Evolutionary conservation across 164 flowering plant genomes (phyloP), one percentile per base, ranked within the genome.

Genomic region (Macadamia integrifolia): DNA sequence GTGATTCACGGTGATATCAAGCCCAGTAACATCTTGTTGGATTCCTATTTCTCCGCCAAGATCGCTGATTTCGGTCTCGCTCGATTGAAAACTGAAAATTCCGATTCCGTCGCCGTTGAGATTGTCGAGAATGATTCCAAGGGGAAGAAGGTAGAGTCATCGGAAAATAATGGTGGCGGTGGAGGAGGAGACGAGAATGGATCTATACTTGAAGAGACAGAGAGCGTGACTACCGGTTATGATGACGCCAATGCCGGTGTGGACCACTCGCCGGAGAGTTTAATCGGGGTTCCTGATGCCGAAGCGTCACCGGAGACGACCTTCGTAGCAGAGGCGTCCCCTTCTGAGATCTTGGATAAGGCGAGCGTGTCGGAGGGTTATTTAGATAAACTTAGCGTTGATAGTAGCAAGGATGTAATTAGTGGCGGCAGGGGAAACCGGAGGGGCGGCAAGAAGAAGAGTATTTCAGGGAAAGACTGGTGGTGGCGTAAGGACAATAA

Each of bases 1-100:
- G 82, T 94, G 13, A 84, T 94, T 69, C 98, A 94, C 40, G 95
- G 98, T 2, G 97, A 94, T 72, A 82, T 94, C 66, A 93, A 93
- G 77, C 98, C 98, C 15, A 91, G 97, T 57, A 93, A 93, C 62
- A 73, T 93, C 6, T 69, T 93, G 53, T 75, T 93, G 1, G 96
- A 90, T 70, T 48, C 53, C 5, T 67, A 77, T 60, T 93, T 93
- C 69, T 66, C 72, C 29, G 96, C 98, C 3, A 91, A 86, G 72
- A 83, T 93, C 62, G 92, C 90, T 0, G 97, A 93, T 80, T 93
- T 93, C 32, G 98, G 96, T 0, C 71, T 93, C 1, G 92, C 98
- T 2, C 76, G 86, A 63, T 40, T 81, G 42, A 83, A 81, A 68
- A 71, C 72, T 10, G 90, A 82, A 17, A 87, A 77, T 64, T 70